Evolutionary conservation across 2,329 filamentous ascomycete species (phyloP), one percentile per base, ranked within the genome.

Genomic region (Talaromyces sp.): DNA sequence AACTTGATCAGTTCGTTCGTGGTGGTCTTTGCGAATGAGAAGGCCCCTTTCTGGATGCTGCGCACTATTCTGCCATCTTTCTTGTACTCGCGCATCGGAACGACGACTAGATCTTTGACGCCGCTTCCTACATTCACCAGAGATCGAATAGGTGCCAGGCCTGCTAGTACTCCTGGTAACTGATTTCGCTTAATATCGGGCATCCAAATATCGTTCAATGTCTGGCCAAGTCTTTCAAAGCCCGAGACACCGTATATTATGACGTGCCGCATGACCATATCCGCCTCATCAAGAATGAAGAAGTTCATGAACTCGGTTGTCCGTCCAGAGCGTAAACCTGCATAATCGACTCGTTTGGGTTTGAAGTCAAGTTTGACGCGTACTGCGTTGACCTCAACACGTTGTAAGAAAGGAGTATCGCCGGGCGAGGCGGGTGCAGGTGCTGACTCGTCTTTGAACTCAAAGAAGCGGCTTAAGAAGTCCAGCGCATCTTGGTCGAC

Each of bases 261-360:
- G 29, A 91, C 91, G 75, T 94, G 93, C 13, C 91, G 87, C 62
- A 99, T 85, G 6, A 90, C 86, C 84, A 99, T 91, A 67, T 94
- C 89, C 1, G 95, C 89, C 69, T 91, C 89, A 70, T 99, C 95
- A 1, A 99, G 86, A 15, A 94, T 91, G 69, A 99, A 86, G 75
- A 99, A 97, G 77, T 99, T 99, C 93, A 98, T 98, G 73, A 99
- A 96, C 76, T 99, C 95, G 0, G 92, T 96, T 0, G 95, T 98
- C 70, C 92, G 92, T 1, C 95, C 95, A 1, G 95, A 97, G 29
- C 93, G 89, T 3, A 99, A 85, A 3, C 93, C 93, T 0, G 89
- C 91, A 71, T 99, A 99, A 76, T 99, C 94, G 19, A 99, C 92
- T n/a, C 92, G 88, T 78, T 99, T 98, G 8, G 95, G 95, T 76